Base-by-base conservation (phyloP, 2,329 filamentous ascomycete genomes). In the Aspergillus intermedius region DNA sequence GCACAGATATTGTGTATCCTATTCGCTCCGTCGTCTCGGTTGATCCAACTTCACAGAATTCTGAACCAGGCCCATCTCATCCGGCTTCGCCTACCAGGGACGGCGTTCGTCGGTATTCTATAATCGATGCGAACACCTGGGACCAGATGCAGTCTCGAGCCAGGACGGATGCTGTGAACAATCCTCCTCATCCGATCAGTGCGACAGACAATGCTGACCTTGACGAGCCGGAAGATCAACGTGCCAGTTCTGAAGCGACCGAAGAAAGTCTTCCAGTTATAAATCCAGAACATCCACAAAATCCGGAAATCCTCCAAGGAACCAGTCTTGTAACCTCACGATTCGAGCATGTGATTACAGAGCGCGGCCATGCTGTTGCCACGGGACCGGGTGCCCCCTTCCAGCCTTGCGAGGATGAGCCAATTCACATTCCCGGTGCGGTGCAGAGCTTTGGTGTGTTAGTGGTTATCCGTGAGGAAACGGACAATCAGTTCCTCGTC, bases 401-500 rank as follows among this genome's bases (percentile, higher is more conserved):
- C 41, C 87, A 94, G 62, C 79, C 82, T 46, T 95, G 90, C 61
- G 90, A 95, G 66, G 90, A 95, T 60, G 90, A 95, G 60, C 89
- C 90, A 0, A 95, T 95, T 22, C 88, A 91, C 55, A 85, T 89
- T 1, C 90, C 90, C 0, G 64, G 89, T 17, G 88, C 90, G 1
- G 74, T 95, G 9, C 90, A 95, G 64, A 77, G 80, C 1, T 95
- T 95, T 57, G 90, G 90, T 1, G 75, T 87, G 3, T 72, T 95
- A 21, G 60, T 95, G 28, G 88, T 84, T 0, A 67, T 95, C 17
- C 79, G 83, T 3, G 62, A 65, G 63, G 82, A 88, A 47, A 63
- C 71, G 0, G 83, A 86, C 34, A 85, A 84, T 3, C 80, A 79
- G 35, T 77, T 93, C 9, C 64, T 80, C 1, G 86, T 91, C 10